These are phyloP conservation scores for Dothistroma septosporum DNA, from an alignment of 2,329 filamentous ascomycete genomes.

Conservation along the genomic window DNA sequence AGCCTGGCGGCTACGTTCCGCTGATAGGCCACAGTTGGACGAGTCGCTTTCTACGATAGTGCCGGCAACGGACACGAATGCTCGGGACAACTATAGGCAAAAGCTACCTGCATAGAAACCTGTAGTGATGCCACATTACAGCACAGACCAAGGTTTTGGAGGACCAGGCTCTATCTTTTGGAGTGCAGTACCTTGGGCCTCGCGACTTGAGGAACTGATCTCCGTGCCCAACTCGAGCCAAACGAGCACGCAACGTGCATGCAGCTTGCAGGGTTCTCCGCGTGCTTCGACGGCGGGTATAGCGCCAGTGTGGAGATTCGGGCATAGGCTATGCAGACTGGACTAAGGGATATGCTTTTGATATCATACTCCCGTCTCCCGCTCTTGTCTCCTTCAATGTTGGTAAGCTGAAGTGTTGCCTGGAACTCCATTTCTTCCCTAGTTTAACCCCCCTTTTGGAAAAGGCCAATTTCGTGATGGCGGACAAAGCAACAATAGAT, in stretches of 20 bases:
- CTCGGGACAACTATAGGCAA: neutral
- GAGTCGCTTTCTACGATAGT: neutral
- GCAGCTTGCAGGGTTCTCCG: conserved; percentile 1
- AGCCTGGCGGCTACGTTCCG: neutral
- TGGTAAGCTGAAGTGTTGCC: neutral
- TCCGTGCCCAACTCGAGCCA: neutral
- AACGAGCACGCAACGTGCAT: neutral
- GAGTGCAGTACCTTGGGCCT: neutral
- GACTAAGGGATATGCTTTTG: neutral
- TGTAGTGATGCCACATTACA: neutral
- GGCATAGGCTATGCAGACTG: neutral
- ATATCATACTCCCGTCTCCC: neutral
- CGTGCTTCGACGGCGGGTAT: neutral
- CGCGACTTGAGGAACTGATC: neutral
- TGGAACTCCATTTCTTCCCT: neutral
- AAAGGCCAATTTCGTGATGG: neutral
- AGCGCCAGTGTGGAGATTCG: neutral
- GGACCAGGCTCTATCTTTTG: neutral
- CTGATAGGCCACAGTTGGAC: neutral
- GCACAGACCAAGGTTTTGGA: neutral
- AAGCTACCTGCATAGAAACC: neutral
- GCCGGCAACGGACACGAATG: neutral
- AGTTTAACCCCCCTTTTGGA: neutral
- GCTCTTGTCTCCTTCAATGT: neutral
- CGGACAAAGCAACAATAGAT: neutral